Evolutionary conservation across 768 basidiomycete genomes (phyloP), one percentile per base, ranked within the genome.

Genomic region (Paxillus rubicundulus): DNA sequence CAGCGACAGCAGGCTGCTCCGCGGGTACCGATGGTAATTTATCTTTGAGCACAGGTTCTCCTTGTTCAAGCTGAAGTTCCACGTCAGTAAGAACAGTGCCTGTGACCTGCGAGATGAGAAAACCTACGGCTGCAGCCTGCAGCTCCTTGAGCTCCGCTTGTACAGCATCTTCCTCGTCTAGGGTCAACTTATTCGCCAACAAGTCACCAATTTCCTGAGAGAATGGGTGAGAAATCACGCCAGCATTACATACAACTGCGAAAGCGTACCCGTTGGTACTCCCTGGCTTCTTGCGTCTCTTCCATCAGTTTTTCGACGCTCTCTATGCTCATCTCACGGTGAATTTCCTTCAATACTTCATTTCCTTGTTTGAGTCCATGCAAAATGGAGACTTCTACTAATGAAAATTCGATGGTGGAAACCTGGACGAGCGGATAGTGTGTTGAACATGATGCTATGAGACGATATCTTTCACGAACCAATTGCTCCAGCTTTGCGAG

Each of bases 361-460:
- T 89, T 98, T 2, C 97, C 97, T 72, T 94, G 92, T 68, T 92
- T 83, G 40, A 99, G 72, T 8, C 96, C 97, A 67, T 92, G 92
- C 32, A 98, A 64, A 9, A 99, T 90, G 2, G 94, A 93, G 41
- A 90, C 84, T 70, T 98, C 91, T 18, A 98, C 85, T 45, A 95
- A 77, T 7, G 97, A 93, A 74, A 97, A 98, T 68, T 99, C 97
- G 62, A 99, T 97, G 0, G 88, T 90, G 4, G 92, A 90, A 21
- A 98, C 94, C 96, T 99, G 62, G 16, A 28, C 24, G 17, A 9
- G 45, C 39, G 2, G 33, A 24, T 33, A 4, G 10, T 33, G 33
- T 12, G 33, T 33, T 33, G 33, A 33, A 33, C 27, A 50, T 10
- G 27, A 49, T 17, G 36, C 14, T 27, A 36, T 9, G 17, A 57